A percentile compares a stretch with the other conserved stretches of the same genome.
Evolutionary conservation across 345 rosid species (phyloP).

Genomic region (Rhizophora mangle): DNA sequence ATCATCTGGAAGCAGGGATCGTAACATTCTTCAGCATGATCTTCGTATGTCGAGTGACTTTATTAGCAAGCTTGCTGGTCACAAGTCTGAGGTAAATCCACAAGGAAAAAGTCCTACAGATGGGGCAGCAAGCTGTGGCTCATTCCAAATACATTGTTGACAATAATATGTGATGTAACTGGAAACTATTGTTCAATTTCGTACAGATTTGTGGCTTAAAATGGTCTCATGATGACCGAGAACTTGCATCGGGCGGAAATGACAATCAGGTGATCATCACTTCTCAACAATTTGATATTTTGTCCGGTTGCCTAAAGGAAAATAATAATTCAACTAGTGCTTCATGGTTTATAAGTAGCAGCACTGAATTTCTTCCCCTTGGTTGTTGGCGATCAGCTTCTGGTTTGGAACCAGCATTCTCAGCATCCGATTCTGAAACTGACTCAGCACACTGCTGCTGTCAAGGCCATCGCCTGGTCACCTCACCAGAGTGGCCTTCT

Average conservation of each 20-base stretch:
- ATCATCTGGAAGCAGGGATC: slow-evolving; percentile 93
- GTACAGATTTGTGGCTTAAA: slow-evolving; percentile 78
- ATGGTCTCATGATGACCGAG: slow-evolving; percentile 97
- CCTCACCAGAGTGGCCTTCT: slow-evolving; percentile 94
- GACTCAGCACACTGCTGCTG: slow-evolving; percentile 98
- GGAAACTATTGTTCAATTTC: neutral
- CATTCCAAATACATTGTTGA: neutral
- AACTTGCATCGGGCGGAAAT: slow-evolving; percentile 98
- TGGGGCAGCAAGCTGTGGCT: neutral
- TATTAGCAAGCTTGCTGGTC: slow-evolving; percentile 78
- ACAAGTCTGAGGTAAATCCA: slow-evolving; percentile 74
- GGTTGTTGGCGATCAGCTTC: slow-evolving; percentile 45
- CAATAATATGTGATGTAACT: neutral
- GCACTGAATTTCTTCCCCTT: neutral
- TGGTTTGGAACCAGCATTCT: slow-evolving; percentile 96
- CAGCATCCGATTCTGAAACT: slow-evolving; percentile 68
- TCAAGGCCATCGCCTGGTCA: slow-evolving; percentile 96
- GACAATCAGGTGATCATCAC: slow-evolving; percentile 72
- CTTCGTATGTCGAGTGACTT: slow-evolving; percentile 73
- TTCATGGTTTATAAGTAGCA: too few relatives aligned
- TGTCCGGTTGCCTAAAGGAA: neutral
- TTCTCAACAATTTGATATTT: neutral
- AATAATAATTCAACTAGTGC: neutral
- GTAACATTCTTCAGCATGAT: slow-evolving; percentile 92
- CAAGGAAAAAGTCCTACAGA: too few relatives aligned